Base-by-base conservation (phyloP, 164 flowering plant species). In the Dillenia suffruticosa region DNA sequence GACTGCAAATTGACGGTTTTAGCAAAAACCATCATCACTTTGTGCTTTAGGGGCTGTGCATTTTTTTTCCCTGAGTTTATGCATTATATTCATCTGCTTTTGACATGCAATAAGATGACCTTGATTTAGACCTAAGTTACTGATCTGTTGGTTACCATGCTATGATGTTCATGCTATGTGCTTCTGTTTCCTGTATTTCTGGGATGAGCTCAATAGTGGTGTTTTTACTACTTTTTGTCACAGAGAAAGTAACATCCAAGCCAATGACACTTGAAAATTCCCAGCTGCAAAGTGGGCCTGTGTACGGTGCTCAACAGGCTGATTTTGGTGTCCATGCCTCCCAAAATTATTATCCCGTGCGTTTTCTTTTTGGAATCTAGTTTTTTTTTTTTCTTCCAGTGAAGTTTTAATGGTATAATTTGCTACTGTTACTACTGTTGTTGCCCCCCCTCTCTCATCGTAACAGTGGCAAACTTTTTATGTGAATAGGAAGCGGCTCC, bases 301-400 rank as follows among this genome's bases (percentile, higher is more conserved):
- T 57, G 2, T 87, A 82, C 74, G 77, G 73, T 65, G 58, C 75
- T 16, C 74, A 76, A 62, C 77, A 65, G 56, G 19, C 82, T 8
- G 72, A 71, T 49, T 75, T 45, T 66, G 78, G 72, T 19, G 61
- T 53, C 57, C 74, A 72, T 43, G 52, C 81, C 32, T 46, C 85
- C 61, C 82, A 70, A 24, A 72, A 57, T 56, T 82, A 86, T 72
- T 85, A 92, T 73, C 83, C 64, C 92, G 98, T 92, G 50, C 17
- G 16, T 65, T 52, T 7, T 43, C 11, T 24, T 15, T 54, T 63
- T 62, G 11, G 26, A 47, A 19, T 32, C n/a, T n/a, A n/a, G n/a
- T n/a, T n/a, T 24, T 26, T 47, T 53, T 46, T 12, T 1, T 44
- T 46, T 32, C 26, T 51, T 8, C 8, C 2, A 5, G 9, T 0